These are phyloP conservation scores for Termitomyces sp. DNA, from an alignment of 1,284 basidiomycete species.

Conservation along the genomic window DNA sequence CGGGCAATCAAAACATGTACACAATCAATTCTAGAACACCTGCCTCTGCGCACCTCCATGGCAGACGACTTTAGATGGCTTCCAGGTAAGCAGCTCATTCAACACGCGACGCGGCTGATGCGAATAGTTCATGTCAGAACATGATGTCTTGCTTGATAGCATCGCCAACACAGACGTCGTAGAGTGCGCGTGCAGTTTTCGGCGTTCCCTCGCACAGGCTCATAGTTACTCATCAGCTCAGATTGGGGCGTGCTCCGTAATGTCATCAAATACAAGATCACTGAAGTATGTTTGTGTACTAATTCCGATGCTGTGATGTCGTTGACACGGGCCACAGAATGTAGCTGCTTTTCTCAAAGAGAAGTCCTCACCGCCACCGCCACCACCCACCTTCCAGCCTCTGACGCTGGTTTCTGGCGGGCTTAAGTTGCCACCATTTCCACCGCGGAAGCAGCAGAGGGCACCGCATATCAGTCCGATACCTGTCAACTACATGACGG, in stretches of 20 bases:
- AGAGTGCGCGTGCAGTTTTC: slow-evolving; percentile 41
- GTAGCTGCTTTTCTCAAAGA: slow-evolving; percentile 51
- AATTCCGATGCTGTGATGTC: slow-evolving; percentile 13
- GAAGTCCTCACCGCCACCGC: slow-evolving; percentile 32
- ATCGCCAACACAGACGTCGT: slow-evolving; percentile 68
- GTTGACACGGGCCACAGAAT: slow-evolving; percentile 40
- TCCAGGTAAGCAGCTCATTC: slow-evolving; percentile 32
- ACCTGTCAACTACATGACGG: slow-evolving; percentile 57
- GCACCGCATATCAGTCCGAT: slow-evolving; percentile 43
- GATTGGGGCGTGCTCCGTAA: slow-evolving; percentile 74
- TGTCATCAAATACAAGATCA: slow-evolving; percentile 66
- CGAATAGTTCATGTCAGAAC: slow-evolving; percentile 45
- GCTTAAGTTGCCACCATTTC: slow-evolving; percentile 76
- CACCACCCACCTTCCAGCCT: slow-evolving; percentile 33
- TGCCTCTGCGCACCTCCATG: slow-evolving; percentile 3
- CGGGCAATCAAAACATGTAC: not conserved
- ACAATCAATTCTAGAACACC: not conserved
- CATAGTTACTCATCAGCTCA: slow-evolving; percentile 37
- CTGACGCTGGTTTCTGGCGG: slow-evolving; percentile 51
- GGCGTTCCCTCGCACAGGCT: slow-evolving; percentile 13
- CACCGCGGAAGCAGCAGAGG: slow-evolving; percentile 49
- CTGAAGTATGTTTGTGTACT: slow-evolving; percentile 40
- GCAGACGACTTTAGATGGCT: slow-evolving; percentile 36
- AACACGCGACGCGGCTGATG: not conserved
- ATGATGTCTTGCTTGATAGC: slow-evolving; percentile 58